Percentiles rank a stretch among this genome's conserved stretches.
phyloP scores from a whole-genome alignment of 345 rosid species.

The Arabidopsis suecica region DNA sequence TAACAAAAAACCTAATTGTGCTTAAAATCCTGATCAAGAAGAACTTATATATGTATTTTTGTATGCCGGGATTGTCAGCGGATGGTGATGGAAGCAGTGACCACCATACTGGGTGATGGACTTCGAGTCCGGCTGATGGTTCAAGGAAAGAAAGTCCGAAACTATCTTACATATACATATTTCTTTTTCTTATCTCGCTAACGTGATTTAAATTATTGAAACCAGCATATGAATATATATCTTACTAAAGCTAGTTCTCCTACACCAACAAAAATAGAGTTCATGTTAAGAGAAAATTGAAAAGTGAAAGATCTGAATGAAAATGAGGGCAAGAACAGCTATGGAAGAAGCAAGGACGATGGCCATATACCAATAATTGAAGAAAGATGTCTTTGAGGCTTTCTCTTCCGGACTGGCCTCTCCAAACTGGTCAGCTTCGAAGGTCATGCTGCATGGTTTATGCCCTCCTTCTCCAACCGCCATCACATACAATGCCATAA shows the following conservation, averaged over 20 bases:
- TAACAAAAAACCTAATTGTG: slow-evolving; percentile 6
- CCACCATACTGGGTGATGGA: slow-evolving; percentile 76
- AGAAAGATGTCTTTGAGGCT: slow-evolving; percentile 85
- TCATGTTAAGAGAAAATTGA: background rate
- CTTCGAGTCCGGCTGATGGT: slow-evolving; percentile 73
- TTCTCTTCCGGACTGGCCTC: slow-evolving; percentile 65
- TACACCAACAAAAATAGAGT: background rate
- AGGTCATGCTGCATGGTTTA: slow-evolving; percentile 90
- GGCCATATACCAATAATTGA: slow-evolving; percentile 87
- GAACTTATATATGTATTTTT: slow-evolving; percentile 8
- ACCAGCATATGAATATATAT: slow-evolving; percentile 1
- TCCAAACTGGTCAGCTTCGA: slow-evolving; percentile 92
- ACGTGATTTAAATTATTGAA: slow-evolving; percentile 5
- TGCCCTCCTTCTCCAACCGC: slow-evolving; percentile 95
- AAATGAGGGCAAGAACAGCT: slow-evolving; percentile 64
- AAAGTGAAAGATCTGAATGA: slow-evolving; percentile 63
- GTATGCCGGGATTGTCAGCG: slow-evolving; percentile 51
- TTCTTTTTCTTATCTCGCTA: background rate
- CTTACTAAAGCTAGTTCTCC: background rate
- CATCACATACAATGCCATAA: slow-evolving; percentile 66
- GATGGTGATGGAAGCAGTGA: slow-evolving; percentile 91
- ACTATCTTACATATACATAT: background rate
- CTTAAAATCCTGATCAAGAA: slow-evolving; percentile 6
- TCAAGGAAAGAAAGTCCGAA: slow-evolving; percentile 82
- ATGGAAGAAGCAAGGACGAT: slow-evolving; percentile 63